Evolutionary conservation across 441 rosid genomes (phyloP).

Genomic region (Dalechampia spathulata): DNA sequence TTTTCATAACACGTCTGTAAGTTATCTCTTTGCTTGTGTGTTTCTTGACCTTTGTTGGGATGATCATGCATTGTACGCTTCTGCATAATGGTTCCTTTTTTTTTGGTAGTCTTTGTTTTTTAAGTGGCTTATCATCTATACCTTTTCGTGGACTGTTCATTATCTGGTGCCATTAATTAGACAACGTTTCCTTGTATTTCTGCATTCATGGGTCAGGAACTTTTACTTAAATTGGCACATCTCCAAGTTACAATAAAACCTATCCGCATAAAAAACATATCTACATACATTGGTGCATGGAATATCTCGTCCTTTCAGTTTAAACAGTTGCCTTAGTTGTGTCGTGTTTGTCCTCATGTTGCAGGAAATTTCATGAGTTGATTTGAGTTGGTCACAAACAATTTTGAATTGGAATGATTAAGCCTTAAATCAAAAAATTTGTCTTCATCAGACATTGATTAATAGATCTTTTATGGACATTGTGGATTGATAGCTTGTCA

Average conservation of each 20-base stretch:
- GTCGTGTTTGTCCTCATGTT: not conserved
- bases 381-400: not conserved
- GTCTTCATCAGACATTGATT: not conserved
- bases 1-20: constrained; percentile 68
- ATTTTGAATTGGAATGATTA: not conserved
- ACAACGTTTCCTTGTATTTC: not conserved
- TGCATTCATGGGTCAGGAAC: not conserved
- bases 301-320: not conserved
- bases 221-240: not conserved
- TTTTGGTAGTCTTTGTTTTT: not conserved
- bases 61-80: not conserved
- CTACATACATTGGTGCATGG: too few relatives aligned
- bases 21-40: constrained; percentile 17
- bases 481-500: not conserved
- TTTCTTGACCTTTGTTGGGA: not conserved
- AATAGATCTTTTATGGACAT: not conserved
- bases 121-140: not conserved
- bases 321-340: not conserved
- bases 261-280: too few relatives aligned
- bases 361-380: not conserved
- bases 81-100: not conserved
- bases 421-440: too few relatives aligned
- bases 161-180: not conserved
- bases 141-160: not conserved
- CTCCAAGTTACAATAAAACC: not conserved